These are phyloP conservation scores for Vanderwaltozyma yarrowii DNA, from an alignment of 805 yeast genomes.

Conservation along the genomic window DNA sequence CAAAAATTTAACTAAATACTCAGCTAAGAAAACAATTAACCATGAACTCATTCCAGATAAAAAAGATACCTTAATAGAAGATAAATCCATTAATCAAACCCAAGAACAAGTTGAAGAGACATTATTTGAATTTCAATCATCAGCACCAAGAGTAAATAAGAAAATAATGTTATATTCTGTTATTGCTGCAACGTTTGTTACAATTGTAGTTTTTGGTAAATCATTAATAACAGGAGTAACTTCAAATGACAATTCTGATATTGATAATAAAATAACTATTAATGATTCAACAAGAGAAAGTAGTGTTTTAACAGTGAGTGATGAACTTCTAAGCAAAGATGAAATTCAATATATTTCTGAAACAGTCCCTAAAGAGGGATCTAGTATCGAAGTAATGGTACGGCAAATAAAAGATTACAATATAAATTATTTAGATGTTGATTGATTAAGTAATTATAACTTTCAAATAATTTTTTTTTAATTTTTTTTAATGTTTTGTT, in stretches of 20 bases:
- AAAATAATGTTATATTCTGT: neutral
- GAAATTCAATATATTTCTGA: neutral
- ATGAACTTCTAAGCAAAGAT: neutral
- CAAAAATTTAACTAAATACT: too few relatives aligned
- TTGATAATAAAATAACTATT: neutral
- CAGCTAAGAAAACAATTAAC: too few relatives aligned
- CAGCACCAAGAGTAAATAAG: neutral
- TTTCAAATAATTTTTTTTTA: too few relatives aligned
- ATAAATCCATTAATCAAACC: too few relatives aligned
- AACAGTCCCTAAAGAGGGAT: neutral
- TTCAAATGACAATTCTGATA: neutral
- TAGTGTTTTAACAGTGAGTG: neutral
- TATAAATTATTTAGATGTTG: neutral
- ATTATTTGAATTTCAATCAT: neutral
- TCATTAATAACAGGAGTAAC: neutral
- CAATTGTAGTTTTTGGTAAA: neutral
- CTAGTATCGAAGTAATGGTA: neutral
- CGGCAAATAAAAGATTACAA: neutral
- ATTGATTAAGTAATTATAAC: too few relatives aligned
- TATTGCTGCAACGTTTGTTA: neutral
- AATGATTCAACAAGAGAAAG: neutral
- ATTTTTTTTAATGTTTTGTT: too few relatives aligned
- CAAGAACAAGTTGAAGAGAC: too few relatives aligned
- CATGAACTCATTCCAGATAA: too few relatives aligned
- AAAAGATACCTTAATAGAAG: too few relatives aligned